Evolutionary conservation across 1,284 basidiomycete species (phyloP).

Genomic region (Sporisorium sorghi): DNA sequence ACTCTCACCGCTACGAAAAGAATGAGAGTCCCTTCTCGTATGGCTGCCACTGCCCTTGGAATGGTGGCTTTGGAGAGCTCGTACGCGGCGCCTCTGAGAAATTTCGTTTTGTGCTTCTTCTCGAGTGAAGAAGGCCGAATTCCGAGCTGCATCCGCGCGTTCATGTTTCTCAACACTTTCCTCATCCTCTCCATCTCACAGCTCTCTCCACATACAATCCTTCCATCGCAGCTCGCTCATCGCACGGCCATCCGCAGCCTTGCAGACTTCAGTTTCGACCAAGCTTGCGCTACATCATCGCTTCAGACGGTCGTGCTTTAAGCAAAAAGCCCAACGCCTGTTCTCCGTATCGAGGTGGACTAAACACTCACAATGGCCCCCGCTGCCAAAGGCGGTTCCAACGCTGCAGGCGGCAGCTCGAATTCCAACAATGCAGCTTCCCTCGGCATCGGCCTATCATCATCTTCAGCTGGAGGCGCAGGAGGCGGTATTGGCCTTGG

Average conservation of each 20-base stretch:
- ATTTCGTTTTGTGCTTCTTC: conserved; percentile 13
- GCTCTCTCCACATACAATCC: neutral
- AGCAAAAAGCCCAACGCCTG: neutral
- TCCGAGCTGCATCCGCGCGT: conserved; percentile 29
- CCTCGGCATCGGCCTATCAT: conserved; percentile 41
- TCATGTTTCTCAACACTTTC: neutral
- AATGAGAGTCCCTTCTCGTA: too few relatives aligned
- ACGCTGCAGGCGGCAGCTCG: conserved; percentile 30
- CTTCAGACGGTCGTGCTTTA: neutral
- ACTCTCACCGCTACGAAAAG: too few relatives aligned
- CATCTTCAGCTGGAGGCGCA: conserved; percentile 26
- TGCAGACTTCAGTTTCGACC: neutral
- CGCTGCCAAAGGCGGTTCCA: conserved; percentile 29
- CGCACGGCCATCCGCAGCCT: neutral
- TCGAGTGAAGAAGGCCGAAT: conserved; percentile 24
- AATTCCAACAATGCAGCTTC: conserved; percentile 26
- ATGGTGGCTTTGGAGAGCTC: too few relatives aligned
- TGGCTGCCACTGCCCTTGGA: neutral
- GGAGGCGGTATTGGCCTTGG: conserved; percentile 42
- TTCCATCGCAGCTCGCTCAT: neutral
- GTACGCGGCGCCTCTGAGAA: neutral
- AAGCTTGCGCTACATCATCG: neutral
- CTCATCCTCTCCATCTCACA: neutral
- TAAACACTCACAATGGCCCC: conserved; percentile 28
- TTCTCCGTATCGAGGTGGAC: neutral